Conservation (phyloP, 306 rosid genomes). For the Cucumis sativus region Cucumber_9930_V3 NC_026657.2:631001-631500, state of each 20-base stretch:
- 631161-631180: neutral
- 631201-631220: neutral
- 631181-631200: neutral
- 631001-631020: neutral
- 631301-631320: neutral
- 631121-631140: constrained; percentile 1
- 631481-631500: no score
- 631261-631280: neutral
- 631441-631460: no score
- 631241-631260: neutral
- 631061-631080: neutral
- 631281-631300: neutral
- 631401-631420: no score
- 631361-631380: neutral
- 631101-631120: constrained; percentile 2
- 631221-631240: neutral
- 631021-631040: neutral
- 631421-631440: no score
- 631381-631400: neutral
- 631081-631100: neutral
- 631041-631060: neutral
- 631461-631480: no score
- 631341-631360: neutral
- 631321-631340: neutral
- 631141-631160: neutral